phyloP scores from a whole-genome alignment of 768 basidiomycete species.

The Boletus vinaceobasis region DNA sequence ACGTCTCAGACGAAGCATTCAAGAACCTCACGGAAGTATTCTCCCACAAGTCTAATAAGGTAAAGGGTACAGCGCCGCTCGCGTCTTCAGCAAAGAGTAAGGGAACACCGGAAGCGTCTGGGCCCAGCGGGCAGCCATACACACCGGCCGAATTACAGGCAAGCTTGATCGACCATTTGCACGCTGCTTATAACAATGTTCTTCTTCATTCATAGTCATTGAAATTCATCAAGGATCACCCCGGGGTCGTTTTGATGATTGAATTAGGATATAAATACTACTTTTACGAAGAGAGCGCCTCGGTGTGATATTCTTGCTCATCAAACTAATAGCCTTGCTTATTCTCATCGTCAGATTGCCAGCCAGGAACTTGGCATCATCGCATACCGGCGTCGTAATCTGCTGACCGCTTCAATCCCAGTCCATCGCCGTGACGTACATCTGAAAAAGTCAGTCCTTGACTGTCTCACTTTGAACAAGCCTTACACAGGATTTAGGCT shows the following conservation, averaged over 20 bases:
- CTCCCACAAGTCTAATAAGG: constrained; percentile 33
- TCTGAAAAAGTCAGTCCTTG: constrained; percentile 59
- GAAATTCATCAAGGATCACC: constrained; percentile 63
- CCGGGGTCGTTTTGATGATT: constrained; percentile 68
- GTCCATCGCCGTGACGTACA: constrained; percentile 64
- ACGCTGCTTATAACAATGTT: background rate
- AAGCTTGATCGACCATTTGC: constrained; percentile 6
- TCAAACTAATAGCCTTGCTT: background rate
- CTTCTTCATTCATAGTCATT: constrained; percentile 17
- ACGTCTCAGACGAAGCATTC: constrained; percentile 47
- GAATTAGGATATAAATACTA: constrained; percentile 83
- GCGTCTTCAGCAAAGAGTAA: constrained; percentile 30
- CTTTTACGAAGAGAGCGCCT: constrained; percentile 84
- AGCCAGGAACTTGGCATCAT: constrained; percentile 77
- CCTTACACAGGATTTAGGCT: constrained; percentile 41
- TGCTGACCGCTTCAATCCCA: constrained; percentile 74
- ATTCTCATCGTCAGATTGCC: constrained; percentile 50
- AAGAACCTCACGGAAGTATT: constrained; percentile 48
- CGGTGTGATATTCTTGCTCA: constrained; percentile 38
- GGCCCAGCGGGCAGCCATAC: constrained; percentile 67
- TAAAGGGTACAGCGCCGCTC: constrained; percentile 35
- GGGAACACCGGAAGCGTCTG: constrained; percentile 42
- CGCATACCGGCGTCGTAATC: constrained; percentile 67
- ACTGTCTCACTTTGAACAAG: too few species aligned
- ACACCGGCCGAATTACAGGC: constrained; percentile 78